These are phyloP conservation scores for Eremomyces bilateralis DNA, from an alignment of 495 filamentous ascomycete species.

Conservation along the genomic window DNA sequence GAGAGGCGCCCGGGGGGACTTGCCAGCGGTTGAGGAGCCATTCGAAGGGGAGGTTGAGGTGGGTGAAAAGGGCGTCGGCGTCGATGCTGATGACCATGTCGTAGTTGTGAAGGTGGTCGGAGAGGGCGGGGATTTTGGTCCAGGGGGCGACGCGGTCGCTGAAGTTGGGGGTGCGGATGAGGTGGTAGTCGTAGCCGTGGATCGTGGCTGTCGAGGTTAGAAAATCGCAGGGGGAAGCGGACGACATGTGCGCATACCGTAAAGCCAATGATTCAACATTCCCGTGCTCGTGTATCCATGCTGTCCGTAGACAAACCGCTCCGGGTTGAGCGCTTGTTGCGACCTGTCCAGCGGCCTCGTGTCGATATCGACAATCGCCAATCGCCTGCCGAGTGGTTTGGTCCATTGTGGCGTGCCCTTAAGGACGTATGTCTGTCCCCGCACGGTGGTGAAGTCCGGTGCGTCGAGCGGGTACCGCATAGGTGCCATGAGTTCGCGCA, in stretches of 20 bases:
- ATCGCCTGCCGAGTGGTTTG: slow-evolving; percentile 2
- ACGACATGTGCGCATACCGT: not conserved
- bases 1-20: slow-evolving; percentile 8
- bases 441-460: too few species aligned
- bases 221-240: not conserved
- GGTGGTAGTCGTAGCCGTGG: slow-evolving; percentile 33
- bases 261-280: slow-evolving; percentile 1
- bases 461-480: too few species aligned
- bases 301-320: not conserved
- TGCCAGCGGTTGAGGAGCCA: slow-evolving; percentile 34
- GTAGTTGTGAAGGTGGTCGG: slow-evolving; percentile 23
- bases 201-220: slow-evolving; percentile 19
- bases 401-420: too few species aligned
- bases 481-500: too few species aligned
- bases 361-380: slow-evolving; percentile 4
- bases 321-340: not conserved
- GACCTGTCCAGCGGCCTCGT: not conserved
- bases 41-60: slow-evolving; percentile 28
- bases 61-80: slow-evolving; percentile 26
- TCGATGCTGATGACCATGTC: slow-evolving; percentile 29
- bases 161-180: slow-evolving; percentile 19
- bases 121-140: slow-evolving; percentile 27
- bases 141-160: slow-evolving; percentile 22
- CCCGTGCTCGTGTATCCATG: not conserved
- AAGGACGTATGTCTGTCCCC: too few species aligned